Evolutionary conservation across 805 yeast species (phyloP).

Genomic region (Candida suzukii): DNA sequence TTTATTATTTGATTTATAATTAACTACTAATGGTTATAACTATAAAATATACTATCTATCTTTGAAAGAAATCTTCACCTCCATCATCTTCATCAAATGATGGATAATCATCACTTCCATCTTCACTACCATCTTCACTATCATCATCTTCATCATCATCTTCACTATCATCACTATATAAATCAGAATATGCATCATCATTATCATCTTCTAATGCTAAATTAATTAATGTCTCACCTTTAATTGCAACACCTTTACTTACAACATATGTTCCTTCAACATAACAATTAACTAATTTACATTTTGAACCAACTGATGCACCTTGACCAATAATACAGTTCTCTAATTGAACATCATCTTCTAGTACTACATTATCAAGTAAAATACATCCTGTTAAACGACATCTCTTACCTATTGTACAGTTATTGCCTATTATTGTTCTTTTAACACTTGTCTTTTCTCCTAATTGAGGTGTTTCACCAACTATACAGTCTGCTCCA

Average conservation of each 20-base stretch:
- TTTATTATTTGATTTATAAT: not conserved
- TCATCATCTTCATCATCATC: conserved; percentile 23
- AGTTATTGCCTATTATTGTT: conserved; percentile 68
- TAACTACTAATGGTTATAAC: too few relatives aligned
- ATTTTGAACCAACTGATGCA: conserved; percentile 57
- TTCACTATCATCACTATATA: conserved; percentile 13
- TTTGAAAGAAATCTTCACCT: conserved; percentile 38
- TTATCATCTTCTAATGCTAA: conserved; percentile 26
- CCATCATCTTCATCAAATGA: conserved; percentile 59
- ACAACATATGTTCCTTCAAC: conserved; percentile 78
- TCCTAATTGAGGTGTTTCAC: conserved; percentile 57
- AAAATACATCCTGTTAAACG: conserved; percentile 82
- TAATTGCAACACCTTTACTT: conserved; percentile 39
- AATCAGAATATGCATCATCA: conserved; percentile 5
- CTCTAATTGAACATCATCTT: conserved; percentile 73
- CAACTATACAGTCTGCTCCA: conserved; percentile 83
- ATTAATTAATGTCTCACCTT: conserved; percentile 32
- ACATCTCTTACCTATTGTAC: conserved; percentile 79
- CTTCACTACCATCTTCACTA: conserved; percentile 35
- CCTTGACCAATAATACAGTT: conserved; percentile 78
- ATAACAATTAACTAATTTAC: conserved; percentile 70
- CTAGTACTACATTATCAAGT: conserved; percentile 62
- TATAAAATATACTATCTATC: conserved; percentile 2
- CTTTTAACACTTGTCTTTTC: conserved; percentile 85
- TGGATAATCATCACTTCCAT: conserved; percentile 38